Evolutionary conservation across 192 early-diverging fungal genomes (phyloP), one percentile per base, ranked within the genome.

Genomic region (Dissophora globulifera): DNA sequence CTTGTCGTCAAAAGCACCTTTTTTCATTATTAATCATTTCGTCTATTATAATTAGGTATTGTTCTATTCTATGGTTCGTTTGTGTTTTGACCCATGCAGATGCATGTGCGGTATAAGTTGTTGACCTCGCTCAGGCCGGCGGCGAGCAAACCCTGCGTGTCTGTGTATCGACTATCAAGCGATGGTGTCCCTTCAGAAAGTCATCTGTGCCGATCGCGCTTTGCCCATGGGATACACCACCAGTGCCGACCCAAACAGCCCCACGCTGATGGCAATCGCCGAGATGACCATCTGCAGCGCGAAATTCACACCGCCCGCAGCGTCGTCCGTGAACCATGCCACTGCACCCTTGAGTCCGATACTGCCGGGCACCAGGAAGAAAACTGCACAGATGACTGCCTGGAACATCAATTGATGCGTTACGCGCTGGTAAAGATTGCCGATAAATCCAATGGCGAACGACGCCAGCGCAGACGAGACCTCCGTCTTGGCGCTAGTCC

Each of bases 301-400:
- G 68, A 85, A 81, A 15, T 71, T 78, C 5, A 79, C 79, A 29
- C 83, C 83, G 29, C 82, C 81, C 9, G 75, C 79, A 50, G 71
- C 81, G 32, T 84, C 83, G 19, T 82, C 75, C 6, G 83, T 84
- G 45, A 93, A 85, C 50, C 92, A 89, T 0, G 88, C 85, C 58
- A 94, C 79, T 10, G 70, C 81, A 0, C 72, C 67, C 57, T 81
- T 67, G 35, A 95, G 82, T 6, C 93, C 93, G 12, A 93, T 66
- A 57, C 82, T 85, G 10, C 94, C 93, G 0, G 94, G 94, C 0
- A 94, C 93, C 62, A 93, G 80, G 35, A 93, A 82, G 69, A 91
- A 78, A 10, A 97, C 89, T 2, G 91, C 94, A 29, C 90, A 86
- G 26, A 96, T 78, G 12, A 96, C 93, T 4, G 92, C 91, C 57